phyloP scores from a whole-genome alignment of 805 yeast genomes.

The Saccharomycopsis amapae region DNA sequence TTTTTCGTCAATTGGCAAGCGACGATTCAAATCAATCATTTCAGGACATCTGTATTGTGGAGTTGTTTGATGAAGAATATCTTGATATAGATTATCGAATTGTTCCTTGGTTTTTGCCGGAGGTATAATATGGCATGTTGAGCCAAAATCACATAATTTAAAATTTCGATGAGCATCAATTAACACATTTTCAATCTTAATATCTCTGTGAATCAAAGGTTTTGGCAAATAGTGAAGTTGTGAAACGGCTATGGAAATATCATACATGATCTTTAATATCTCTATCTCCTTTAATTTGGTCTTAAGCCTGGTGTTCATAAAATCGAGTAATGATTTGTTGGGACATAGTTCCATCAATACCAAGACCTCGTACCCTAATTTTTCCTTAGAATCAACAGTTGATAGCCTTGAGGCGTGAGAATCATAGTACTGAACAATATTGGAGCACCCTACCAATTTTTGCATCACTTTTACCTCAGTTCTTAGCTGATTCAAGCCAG shows the following conservation, averaged over 20 bases:
- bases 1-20: slow-evolving; percentile 71
- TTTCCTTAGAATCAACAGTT: slow-evolving; percentile 26
- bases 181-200: slow-evolving; percentile 75
- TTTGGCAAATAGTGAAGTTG: slow-evolving; percentile 68
- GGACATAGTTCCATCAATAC: slow-evolving; percentile 92
- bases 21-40: slow-evolving; percentile 65
- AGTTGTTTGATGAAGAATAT: slow-evolving; percentile 71
- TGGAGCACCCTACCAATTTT: slow-evolving; percentile 44
- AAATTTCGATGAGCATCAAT: slow-evolving; percentile 50
- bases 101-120: slow-evolving; percentile 61
- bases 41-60: slow-evolving; percentile 84
- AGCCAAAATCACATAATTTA: slow-evolving; percentile 79
- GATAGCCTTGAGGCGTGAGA: slow-evolving; percentile 62
- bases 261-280: slow-evolving; percentile 76
- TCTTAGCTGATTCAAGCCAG: slow-evolving; percentile 56
- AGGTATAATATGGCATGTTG: slow-evolving; percentile 57
- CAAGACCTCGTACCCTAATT: slow-evolving; percentile 70
- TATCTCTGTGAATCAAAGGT: slow-evolving; percentile 82
- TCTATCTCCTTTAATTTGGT: slow-evolving; percentile 72
- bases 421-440: slow-evolving; percentile 65
- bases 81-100: slow-evolving; percentile 51
- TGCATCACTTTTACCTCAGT: slow-evolving; percentile 79
- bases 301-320: slow-evolving; percentile 78
- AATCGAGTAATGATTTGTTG: slow-evolving; percentile 78
- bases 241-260: slow-evolving; percentile 69